These are phyloP conservation scores for Allium fistulosum DNA, from an alignment of 106 monocot species.

Conservation along the genomic window DNA sequence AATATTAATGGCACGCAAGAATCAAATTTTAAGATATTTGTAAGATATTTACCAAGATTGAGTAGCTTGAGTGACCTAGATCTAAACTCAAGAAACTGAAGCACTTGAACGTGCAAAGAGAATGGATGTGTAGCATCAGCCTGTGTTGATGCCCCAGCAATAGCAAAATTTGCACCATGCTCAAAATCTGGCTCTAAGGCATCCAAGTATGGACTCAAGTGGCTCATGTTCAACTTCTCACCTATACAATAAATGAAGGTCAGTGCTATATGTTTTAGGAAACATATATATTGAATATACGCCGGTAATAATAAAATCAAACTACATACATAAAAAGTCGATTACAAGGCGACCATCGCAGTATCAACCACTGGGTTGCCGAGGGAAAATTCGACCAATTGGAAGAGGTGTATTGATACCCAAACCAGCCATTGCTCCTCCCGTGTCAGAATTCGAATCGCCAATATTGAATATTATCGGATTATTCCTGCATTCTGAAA, in stretches of 20 bases:
- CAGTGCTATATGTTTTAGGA: no score
- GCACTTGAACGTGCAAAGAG: conserved; percentile 43
- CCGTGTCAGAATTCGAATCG: conserved; percentile 93
- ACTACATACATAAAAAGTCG: conserved; percentile 76
- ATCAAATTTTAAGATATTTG: no score
- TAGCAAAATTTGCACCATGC: conserved; percentile 75
- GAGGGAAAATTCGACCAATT: conserved; percentile 55
- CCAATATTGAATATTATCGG: conserved; percentile 75
- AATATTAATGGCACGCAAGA: no score
- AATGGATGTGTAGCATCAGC: conserved; percentile 34
- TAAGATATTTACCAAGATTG: not conserved
- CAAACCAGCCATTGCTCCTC: conserved; percentile 59
- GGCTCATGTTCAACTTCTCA: conserved; percentile 46
- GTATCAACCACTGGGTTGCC: conserved; percentile 50
- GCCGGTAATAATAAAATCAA: not conserved
- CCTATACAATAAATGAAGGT: conserved; percentile 22
- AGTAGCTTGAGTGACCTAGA: conserved; percentile 42
- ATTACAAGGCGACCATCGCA: conserved; percentile 84
- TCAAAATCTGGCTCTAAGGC: conserved; percentile 47
- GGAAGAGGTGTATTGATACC: conserved; percentile 31
- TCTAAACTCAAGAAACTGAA: conserved; percentile 63
- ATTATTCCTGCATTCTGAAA: conserved; percentile 1
- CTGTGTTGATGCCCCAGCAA: conserved; percentile 44
- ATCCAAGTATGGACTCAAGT: conserved; percentile 67
- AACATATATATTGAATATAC: no score